These are phyloP conservation scores for Tolypocladium ovalisporum DNA, from an alignment of 2,329 filamentous ascomycete genomes.

Conservation along the genomic window DNA sequence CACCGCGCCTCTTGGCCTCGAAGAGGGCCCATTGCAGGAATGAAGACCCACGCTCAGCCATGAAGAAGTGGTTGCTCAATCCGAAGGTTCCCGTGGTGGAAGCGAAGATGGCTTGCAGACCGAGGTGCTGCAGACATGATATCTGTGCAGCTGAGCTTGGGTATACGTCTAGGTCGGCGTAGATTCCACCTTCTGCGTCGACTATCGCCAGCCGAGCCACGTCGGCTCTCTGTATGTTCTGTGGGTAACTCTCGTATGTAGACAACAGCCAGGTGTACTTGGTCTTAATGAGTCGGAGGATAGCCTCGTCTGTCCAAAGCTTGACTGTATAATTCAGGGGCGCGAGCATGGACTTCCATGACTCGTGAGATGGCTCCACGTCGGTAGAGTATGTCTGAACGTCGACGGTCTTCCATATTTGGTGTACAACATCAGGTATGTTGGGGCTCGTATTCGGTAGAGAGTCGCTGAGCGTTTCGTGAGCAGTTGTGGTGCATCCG, in stretches of 20 bases:
- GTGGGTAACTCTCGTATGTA: conserved; percentile 10
- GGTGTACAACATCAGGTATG: conserved; percentile 10
- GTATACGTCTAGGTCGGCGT: conserved; percentile 13
- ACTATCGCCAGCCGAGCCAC: conserved; percentile 10
- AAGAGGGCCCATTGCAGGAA: conserved; percentile 10
- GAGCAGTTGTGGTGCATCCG: neutral
- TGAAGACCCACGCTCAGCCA: conserved; percentile 7
- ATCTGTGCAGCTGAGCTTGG: conserved; percentile 5
- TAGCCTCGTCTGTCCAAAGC: conserved; percentile 12
- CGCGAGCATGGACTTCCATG: conserved; percentile 8
- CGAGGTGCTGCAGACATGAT: conserved; percentile 8
- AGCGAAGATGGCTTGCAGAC: conserved; percentile 7
- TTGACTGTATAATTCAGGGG: conserved; percentile 11
- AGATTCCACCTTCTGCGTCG: conserved; percentile 11
- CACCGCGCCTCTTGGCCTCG: conserved; percentile 11
- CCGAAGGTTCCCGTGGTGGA: conserved; percentile 5
- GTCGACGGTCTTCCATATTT: conserved; percentile 12
- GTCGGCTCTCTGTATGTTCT: conserved; percentile 13
- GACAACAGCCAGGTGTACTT: conserved; percentile 11
- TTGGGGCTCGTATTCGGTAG: neutral
- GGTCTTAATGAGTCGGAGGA: conserved; percentile 6
- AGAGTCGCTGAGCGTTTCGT: neutral
- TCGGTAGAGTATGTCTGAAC: conserved; percentile 7
- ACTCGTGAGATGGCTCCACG: conserved; percentile 1
- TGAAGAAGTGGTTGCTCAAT: conserved; percentile 15